phyloP scores from a whole-genome alignment of 2,329 filamentous ascomycete genomes.

The Thielaviopsis musarum region DNA sequence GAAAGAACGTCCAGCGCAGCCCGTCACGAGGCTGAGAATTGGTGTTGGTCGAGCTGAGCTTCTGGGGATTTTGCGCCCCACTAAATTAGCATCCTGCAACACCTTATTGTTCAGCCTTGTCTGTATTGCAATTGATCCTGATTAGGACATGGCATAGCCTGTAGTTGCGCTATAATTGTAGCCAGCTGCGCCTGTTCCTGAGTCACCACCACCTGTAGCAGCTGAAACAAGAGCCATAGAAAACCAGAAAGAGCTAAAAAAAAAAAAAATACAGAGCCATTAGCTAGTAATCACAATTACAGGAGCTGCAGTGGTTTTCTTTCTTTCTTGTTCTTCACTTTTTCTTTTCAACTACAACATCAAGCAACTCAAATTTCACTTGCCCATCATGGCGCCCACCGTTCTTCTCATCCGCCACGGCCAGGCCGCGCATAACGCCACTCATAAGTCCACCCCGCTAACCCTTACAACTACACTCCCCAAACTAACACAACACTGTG shows the following conservation, averaged over 20 bases:
- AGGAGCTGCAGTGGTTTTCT: neutral
- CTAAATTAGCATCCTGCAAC: neutral
- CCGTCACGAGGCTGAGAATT: neutral
- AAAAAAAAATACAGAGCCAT: no score
- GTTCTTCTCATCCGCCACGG: conserved; percentile 82
- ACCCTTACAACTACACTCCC: conserved; percentile 5
- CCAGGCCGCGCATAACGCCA: conserved; percentile 44
- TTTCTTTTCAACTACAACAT: neutral
- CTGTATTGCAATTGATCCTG: neutral
- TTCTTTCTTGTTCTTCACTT: neutral
- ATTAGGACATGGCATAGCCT: neutral
- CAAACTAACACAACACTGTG: neutral
- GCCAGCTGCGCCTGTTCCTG: no score
- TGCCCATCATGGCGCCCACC: conserved; percentile 30
- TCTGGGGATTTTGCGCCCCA: neutral
- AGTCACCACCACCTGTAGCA: no score
- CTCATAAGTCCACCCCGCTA: conserved; percentile 26
- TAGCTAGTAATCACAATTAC: neutral
- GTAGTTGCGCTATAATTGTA: no score
- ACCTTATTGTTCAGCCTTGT: neutral
- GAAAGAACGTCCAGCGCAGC: neutral
- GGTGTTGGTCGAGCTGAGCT: neutral
- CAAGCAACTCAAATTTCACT: neutral
- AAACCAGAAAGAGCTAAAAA: no score
- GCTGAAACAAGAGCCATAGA: no score